A percentile compares a stretch with the other conserved stretches of the same genome.
phyloP scores from a whole-genome alignment of 2,329 filamentous ascomycete genomes.

The Thelonectria rubi region DNA sequence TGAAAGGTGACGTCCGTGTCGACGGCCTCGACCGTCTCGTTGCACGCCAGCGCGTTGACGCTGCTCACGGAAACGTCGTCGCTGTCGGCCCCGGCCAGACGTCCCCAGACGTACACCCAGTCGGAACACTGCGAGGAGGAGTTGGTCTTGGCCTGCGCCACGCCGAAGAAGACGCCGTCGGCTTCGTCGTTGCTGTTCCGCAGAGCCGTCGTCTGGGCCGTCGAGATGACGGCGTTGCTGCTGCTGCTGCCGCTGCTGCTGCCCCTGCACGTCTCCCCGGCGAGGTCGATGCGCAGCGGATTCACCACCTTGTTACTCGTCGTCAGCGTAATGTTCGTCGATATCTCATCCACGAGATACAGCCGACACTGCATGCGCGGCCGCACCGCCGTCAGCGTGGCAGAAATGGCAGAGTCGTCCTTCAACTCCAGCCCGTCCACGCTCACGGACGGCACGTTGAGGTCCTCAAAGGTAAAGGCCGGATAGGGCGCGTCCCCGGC shows the following conservation, averaged over 20 bases:
- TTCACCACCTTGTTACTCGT: constrained; percentile 29
- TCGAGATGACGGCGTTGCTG: constrained; percentile 35
- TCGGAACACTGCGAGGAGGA: constrained; percentile 42
- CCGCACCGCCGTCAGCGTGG: constrained; percentile 45
- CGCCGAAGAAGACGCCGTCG: constrained; percentile 30
- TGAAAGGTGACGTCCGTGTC: constrained; percentile 37
- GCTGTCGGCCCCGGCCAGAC: constrained; percentile 36
- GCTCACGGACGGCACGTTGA: constrained; percentile 40
- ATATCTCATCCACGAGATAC: constrained; percentile 33
- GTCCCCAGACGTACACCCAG: constrained; percentile 50
- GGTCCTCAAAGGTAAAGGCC: constrained; percentile 47
- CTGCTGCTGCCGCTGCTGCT: constrained; percentile 2
- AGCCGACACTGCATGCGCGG: constrained; percentile 43
- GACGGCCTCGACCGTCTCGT: constrained; percentile 48
- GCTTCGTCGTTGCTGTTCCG: constrained; percentile 1
- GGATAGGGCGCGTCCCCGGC: constrained; percentile 48
- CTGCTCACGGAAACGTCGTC: constrained; percentile 41
- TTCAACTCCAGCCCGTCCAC: constrained; percentile 26
- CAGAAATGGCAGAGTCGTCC: constrained; percentile 34
- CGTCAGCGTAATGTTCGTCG: constrained; percentile 39
- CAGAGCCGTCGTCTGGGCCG: constrained; percentile 8
- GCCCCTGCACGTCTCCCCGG: constrained; percentile 35
- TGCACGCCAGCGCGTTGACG: constrained; percentile 49
- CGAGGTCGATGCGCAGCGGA: constrained; percentile 37
- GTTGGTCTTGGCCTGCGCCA: constrained; percentile 31